Conservation (phyloP, 2,329 filamentous ascomycete genomes). For the Fusarium tanahbumbuense region DNA sequence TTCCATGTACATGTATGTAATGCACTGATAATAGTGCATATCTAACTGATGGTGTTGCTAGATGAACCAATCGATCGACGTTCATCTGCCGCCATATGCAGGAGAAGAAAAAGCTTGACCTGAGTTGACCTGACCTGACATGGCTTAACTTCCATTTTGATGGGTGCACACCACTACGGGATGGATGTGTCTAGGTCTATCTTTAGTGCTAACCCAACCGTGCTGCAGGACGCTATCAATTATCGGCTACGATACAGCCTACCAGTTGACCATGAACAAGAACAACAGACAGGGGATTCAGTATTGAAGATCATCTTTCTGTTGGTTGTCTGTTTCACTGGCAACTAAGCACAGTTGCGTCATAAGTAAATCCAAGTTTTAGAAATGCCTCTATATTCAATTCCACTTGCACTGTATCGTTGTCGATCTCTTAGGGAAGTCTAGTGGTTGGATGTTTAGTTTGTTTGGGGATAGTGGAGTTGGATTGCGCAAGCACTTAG, state of each 20-base stretch:
- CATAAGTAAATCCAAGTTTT: conserved; percentile 23
- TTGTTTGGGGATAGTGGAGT: conserved; percentile 32
- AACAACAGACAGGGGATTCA: conserved; percentile 1
- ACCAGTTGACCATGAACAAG: no score
- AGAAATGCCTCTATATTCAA: background rate
- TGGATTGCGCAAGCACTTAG: conserved; percentile 35
- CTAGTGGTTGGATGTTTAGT: conserved; percentile 16
- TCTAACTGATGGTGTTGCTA: conserved; percentile 6
- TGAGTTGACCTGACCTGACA: background rate
- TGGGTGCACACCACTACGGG: conserved; percentile 23
- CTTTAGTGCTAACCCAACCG: conserved; percentile 8
- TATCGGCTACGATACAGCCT: background rate
- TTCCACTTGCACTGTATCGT: conserved; percentile 13
- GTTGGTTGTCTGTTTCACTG: background rate
- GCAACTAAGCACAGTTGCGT: conserved; percentile 24
- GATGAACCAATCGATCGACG: conserved; percentile 24
- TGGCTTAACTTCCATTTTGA: conserved; percentile 3
- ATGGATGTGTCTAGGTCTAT: background rate
- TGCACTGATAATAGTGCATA: background rate
- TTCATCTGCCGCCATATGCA: conserved; percentile 23
- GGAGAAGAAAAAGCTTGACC: conserved; percentile 21
- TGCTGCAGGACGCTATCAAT: background rate
- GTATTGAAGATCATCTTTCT: conserved; percentile 4
- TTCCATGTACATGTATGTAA: no score
- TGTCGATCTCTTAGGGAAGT: conserved; percentile 5